Conservation (phyloP, 768 basidiomycete species). For the Phlebiopsis flavidoalba region DNA sequence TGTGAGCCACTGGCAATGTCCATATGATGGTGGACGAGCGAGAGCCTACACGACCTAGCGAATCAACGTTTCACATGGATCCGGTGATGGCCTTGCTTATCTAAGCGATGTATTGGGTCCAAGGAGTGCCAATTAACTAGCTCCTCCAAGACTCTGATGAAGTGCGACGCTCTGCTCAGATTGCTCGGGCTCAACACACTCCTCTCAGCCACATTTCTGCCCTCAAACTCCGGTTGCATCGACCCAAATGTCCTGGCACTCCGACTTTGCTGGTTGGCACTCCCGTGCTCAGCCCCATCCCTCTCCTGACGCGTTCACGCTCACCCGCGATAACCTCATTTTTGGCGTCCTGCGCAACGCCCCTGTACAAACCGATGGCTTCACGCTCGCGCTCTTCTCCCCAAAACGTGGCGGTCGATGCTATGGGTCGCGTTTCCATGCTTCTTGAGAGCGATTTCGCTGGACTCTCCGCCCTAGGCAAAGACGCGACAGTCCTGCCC, state of each 20-base stretch:
- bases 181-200: not conserved
- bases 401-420: constrained; percentile 21
- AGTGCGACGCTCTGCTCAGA: not conserved
- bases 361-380: constrained; percentile 16
- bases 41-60: no score
- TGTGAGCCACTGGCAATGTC: no score
- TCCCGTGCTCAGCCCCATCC: constrained; percentile 13
- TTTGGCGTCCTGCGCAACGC: constrained; percentile 18
- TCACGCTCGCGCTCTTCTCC: constrained; percentile 20
- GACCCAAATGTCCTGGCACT: constrained; percentile 1
- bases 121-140: no score
- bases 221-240: not conserved
- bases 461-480: constrained; percentile 11
- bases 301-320: constrained; percentile 11
- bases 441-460: constrained; percentile 12
- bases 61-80: no score
- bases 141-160: not conserved
- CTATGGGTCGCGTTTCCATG: constrained; percentile 13
- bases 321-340: constrained; percentile 12
- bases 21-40: no score
- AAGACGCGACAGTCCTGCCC: constrained; percentile 10
- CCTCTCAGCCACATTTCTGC: not conserved
- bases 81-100: no score
- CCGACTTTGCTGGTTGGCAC: constrained; percentile 14
- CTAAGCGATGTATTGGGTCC: no score